Percentiles rank a stretch among this genome's conserved stretches.
These are phyloP conservation scores for Stentor roeselii DNA, from an alignment of 73 alveolate species.

Conservation along the genomic window DNA sequence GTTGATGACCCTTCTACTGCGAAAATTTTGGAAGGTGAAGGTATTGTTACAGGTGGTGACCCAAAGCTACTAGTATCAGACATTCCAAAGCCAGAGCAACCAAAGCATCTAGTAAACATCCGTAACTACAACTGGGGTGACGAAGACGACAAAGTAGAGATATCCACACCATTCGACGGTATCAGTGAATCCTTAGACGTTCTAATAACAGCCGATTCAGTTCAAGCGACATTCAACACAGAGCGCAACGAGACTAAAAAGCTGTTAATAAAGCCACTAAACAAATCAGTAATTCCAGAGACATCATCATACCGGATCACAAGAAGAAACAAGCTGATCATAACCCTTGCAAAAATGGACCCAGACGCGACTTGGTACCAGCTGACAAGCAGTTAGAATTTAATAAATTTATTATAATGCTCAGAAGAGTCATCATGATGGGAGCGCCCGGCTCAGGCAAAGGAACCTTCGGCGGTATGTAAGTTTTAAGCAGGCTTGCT, in stretches of 20 bases:
- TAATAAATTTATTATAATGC: too few relatives aligned
- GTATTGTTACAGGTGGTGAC: constrained; percentile 60
- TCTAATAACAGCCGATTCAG: background rate
- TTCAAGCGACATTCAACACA: background rate
- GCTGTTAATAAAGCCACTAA: background rate
- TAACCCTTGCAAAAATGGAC: background rate
- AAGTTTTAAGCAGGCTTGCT: constrained; percentile 13
- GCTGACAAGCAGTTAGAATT: background rate
- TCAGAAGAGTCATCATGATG: constrained; percentile 16
- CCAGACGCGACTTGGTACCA: constrained; percentile 1
- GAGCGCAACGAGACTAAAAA: background rate
- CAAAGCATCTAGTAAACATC: background rate
- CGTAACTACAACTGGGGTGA: constrained; percentile 12
- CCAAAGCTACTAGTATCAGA: constrained; percentile 38
- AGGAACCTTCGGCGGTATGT: constrained; percentile 30
- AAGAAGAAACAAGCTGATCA: background rate
- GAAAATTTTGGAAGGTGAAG: constrained; percentile 52
- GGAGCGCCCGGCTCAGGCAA: constrained; percentile 31
- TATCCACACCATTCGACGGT: constrained; percentile 8
- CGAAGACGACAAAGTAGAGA: background rate
- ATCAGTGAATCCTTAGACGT: too few relatives aligned
- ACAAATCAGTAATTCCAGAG: background rate
- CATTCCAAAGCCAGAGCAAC: background rate
- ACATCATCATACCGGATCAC: background rate
- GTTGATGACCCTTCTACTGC: constrained; percentile 44